phyloP scores from a whole-genome alignment of 805 yeast species.

The Debaryomyces castellii region DNA sequence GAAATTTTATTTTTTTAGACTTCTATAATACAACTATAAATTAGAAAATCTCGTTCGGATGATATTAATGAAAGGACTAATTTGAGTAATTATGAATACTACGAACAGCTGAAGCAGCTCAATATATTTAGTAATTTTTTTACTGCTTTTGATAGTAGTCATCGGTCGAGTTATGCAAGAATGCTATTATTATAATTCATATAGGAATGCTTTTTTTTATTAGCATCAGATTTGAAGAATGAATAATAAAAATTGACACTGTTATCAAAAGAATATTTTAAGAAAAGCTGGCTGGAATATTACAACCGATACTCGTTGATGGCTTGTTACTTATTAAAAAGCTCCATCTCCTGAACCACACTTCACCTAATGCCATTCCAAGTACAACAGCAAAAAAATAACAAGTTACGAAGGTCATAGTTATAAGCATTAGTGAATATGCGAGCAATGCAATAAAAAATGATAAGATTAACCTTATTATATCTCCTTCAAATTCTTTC shows the following conservation, averaged over 20 bases:
- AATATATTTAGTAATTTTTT: too few relatives aligned
- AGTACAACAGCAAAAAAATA: conserved; percentile 66
- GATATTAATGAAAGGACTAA: too few relatives aligned
- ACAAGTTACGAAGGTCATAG: conserved; percentile 58
- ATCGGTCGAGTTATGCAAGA: too few relatives aligned
- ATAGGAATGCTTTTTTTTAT: too few relatives aligned
- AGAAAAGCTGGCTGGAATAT: background rate
- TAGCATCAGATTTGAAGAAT: background rate
- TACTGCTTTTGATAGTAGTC: too few relatives aligned
- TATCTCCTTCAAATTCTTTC: conserved; percentile 44
- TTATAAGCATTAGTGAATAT: conserved; percentile 65
- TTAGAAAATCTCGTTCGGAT: too few relatives aligned
- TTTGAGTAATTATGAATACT: too few relatives aligned
- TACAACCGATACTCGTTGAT: background rate
- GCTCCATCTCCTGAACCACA: conserved; percentile 51
- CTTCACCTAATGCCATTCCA: conserved; percentile 63
- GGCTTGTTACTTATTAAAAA: background rate
- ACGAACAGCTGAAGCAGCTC: too few relatives aligned
- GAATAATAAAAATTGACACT: background rate
- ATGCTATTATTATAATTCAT: too few relatives aligned
- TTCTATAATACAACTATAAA: too few relatives aligned
- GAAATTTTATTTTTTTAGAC: too few relatives aligned
- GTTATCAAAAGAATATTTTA: background rate
- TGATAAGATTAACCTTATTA: conserved; percentile 50
- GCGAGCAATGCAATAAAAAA: conserved; percentile 60